Evolutionary conservation across 176 grass and related monocot species (phyloP).

Genomic region (Phyllostachys edulis): DNA sequence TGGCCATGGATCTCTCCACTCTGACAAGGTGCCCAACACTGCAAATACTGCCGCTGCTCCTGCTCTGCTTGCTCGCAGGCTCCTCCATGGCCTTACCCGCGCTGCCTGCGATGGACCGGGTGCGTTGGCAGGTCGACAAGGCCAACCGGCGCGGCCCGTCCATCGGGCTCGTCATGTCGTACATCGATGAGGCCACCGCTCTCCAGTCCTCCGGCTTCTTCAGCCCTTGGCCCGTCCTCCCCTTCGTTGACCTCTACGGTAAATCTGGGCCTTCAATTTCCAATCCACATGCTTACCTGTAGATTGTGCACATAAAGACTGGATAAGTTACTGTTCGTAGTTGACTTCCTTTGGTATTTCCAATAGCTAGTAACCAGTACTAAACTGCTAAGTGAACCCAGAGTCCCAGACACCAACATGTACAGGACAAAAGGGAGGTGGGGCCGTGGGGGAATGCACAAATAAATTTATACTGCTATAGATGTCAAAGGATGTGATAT

Average conservation of each 20-base stretch:
- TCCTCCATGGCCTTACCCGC: not conserved
- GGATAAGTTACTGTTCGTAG: not conserved
- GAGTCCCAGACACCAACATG: not conserved
- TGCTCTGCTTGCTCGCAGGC: conserved; percentile 38
- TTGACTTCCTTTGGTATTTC: not conserved
- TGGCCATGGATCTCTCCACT: conserved; percentile 31
- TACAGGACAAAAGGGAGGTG: not conserved
- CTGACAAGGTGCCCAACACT: not conserved
- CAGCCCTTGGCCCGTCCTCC: conserved; percentile 34
- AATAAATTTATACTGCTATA: not conserved
- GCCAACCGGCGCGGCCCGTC: not conserved
- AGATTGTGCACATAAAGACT: not conserved
- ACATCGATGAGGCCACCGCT: conserved; percentile 57
- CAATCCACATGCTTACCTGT: not conserved
- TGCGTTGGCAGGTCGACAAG: conserved; percentile 37
- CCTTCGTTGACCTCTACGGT: conserved; percentile 81
- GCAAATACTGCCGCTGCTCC: not conserved
- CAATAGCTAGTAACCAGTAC: not conserved
- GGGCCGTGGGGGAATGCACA: not conserved
- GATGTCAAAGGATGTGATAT: not conserved
- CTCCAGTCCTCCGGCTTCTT: conserved; percentile 68
- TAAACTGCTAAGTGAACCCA: not conserved
- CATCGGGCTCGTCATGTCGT: conserved; percentile 64
- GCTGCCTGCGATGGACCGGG: conserved; percentile 25
- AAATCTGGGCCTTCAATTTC: conserved; percentile 16